These are phyloP conservation scores for Trametes villosa DNA, from an alignment of 768 basidiomycete species.

Conservation along the genomic window DNA sequence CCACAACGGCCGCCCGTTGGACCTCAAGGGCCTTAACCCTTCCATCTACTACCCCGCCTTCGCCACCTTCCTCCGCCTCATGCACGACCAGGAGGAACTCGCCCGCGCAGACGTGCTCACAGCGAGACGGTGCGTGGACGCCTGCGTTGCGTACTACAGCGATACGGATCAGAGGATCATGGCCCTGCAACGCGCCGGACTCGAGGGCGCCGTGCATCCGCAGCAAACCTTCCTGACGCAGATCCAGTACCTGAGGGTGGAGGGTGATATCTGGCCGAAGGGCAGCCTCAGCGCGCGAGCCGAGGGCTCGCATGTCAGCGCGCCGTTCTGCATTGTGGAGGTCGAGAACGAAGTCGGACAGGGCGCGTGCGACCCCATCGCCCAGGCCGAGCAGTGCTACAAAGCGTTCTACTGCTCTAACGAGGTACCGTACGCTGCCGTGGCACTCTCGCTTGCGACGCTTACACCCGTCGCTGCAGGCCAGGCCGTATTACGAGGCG, in stretches of 20 bases:
- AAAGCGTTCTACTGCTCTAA: conserved; percentile 11
- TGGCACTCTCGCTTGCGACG: neutral
- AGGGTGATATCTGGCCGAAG: neutral
- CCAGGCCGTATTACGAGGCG: conserved; percentile 4
- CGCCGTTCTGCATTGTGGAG: neutral
- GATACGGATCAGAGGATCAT: no score
- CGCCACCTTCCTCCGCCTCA: neutral
- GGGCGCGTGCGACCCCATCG: conserved; percentile 17
- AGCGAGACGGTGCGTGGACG: neutral
- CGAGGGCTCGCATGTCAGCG: neutral
- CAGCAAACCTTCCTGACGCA: neutral
- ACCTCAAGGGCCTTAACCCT: neutral
- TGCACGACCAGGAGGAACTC: neutral
- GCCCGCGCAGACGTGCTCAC: neutral
- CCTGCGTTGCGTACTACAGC: neutral
- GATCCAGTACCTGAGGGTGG: neutral
- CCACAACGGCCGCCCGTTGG: conserved; percentile 2
- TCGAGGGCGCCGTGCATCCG: neutral
- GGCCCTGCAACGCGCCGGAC: neutral
- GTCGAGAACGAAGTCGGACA: conserved; percentile 13
- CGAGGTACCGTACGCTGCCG: neutral
- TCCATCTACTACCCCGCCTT: conserved; percentile 4
- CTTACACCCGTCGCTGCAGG: conserved; percentile 3
- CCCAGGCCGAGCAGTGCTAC: conserved; percentile 18
- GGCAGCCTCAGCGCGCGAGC: neutral